These are phyloP conservation scores for Cadophora sp. DNA, from an alignment of 2,329 filamentous ascomycete species.

Conservation along the genomic window DNA sequence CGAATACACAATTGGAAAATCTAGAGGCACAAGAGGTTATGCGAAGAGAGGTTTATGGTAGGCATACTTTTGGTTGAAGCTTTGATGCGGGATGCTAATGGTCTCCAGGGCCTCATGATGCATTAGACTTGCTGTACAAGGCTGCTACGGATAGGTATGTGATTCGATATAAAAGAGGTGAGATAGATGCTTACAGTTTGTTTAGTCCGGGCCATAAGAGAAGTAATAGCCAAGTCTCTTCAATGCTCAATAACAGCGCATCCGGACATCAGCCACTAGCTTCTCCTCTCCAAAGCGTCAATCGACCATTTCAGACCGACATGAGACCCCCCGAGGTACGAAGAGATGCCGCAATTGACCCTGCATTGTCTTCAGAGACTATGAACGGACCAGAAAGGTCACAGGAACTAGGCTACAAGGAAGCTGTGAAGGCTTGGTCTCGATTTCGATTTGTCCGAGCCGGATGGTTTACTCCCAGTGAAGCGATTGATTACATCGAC, in stretches of 20 bases:
- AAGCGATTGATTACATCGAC: conserved; percentile 92
- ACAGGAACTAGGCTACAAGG: conserved; percentile 63
- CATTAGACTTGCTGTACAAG: conserved; percentile 88
- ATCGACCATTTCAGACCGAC: conserved; percentile 35
- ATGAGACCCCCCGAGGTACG: conserved; percentile 34
- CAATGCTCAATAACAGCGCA: conserved; percentile 33
- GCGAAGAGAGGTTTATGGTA: conserved; percentile 75
- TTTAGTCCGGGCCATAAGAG: conserved; percentile 44
- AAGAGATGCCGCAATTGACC: conserved; percentile 42
- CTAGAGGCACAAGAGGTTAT: conserved; percentile 69
- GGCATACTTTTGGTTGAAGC: neutral
- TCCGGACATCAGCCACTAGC: conserved; percentile 30
- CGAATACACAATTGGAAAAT: conserved; percentile 68
- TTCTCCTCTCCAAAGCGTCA: conserved; percentile 31
- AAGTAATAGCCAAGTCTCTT: conserved; percentile 41
- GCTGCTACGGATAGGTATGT: conserved; percentile 68
- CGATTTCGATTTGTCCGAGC: conserved; percentile 94
- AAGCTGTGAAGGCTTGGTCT: conserved; percentile 87
- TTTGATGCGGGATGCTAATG: conserved; percentile 3
- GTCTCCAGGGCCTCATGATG: conserved; percentile 76
- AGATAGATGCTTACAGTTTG: neutral
- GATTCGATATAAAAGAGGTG: neutral
- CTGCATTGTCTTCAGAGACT: conserved; percentile 36
- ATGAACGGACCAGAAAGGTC: conserved; percentile 37
- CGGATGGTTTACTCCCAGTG: conserved; percentile 93